Conservation (phyloP, 331 rosid genomes). For the Pyrus hybrid region DNA sequence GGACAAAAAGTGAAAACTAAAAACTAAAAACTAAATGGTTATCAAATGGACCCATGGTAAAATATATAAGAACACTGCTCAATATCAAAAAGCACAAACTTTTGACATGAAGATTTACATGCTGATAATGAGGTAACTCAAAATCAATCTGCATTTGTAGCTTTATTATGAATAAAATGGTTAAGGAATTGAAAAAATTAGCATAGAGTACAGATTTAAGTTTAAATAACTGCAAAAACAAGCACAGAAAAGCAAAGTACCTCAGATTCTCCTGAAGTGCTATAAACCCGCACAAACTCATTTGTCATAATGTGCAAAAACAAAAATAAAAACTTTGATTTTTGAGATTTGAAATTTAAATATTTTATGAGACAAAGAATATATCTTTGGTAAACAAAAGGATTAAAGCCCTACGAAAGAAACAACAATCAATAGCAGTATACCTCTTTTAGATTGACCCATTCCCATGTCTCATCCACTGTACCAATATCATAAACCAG, state of each 20-base stretch:
- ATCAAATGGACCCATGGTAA: background rate
- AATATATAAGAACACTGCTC: background rate
- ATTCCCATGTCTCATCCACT: conserved; percentile 54
- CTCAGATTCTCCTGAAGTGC: background rate
- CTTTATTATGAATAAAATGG: background rate
- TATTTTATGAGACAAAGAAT: background rate
- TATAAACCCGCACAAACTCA: background rate
- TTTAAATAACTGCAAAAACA: background rate
- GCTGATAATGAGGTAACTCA: background rate
- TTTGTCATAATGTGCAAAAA: background rate
- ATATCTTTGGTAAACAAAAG: background rate
- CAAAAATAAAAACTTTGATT: background rate
- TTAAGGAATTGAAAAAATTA: background rate
- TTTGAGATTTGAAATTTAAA: background rate
- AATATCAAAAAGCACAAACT: background rate
- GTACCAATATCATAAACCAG: conserved; percentile 49
- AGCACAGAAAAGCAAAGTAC: background rate
- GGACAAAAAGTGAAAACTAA: background rate
- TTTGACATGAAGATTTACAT: background rate
- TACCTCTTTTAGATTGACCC: conserved; percentile 65
- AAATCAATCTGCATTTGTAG: background rate
- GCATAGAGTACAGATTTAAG: background rate
- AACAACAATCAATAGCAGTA: background rate
- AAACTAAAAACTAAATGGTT: background rate
- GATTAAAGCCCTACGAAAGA: background rate